Evolutionary conservation across 78 protist species (phyloP).

Genomic region (Creolimax fragrantissima): DNA sequence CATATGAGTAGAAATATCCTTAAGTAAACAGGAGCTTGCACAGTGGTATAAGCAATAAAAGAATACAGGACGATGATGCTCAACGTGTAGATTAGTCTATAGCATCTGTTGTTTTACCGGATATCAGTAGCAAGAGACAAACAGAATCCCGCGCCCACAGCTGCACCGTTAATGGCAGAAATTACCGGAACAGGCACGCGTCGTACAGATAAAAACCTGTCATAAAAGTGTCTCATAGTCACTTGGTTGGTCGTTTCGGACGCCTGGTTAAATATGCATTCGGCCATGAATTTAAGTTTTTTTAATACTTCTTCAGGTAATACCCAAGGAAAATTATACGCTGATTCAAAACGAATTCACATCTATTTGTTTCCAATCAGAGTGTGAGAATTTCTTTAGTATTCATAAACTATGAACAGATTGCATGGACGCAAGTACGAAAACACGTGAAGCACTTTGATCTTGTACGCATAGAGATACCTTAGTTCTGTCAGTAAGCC

Average conservation of each 20-base stretch:
- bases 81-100: no score
- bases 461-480: no score
- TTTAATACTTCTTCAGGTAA: no score
- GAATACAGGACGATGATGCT: no score
- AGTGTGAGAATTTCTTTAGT: no score
- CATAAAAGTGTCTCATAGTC: slow-evolving; percentile 25
- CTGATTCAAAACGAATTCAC: no score
- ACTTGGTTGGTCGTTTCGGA: background rate
- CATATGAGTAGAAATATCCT: background rate
- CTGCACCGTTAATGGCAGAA: slow-evolving; percentile 39
- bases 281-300: background rate
- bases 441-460: no score
- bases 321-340: no score
- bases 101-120: no score
- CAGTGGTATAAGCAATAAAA: background rate
- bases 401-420: no score
- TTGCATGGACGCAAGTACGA: no score
- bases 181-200: slow-evolving; percentile 21
- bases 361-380: no score
- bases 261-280: background rate
- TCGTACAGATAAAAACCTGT: slow-evolving; percentile 23
- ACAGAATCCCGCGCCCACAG: slow-evolving; percentile 41
- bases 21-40: background rate
- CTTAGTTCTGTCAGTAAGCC: background rate
- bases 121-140: slow-evolving; percentile 33